Conservation (phyloP, 2,329 filamentous ascomycete genomes). For the Sphaerulina musiva region DNA sequence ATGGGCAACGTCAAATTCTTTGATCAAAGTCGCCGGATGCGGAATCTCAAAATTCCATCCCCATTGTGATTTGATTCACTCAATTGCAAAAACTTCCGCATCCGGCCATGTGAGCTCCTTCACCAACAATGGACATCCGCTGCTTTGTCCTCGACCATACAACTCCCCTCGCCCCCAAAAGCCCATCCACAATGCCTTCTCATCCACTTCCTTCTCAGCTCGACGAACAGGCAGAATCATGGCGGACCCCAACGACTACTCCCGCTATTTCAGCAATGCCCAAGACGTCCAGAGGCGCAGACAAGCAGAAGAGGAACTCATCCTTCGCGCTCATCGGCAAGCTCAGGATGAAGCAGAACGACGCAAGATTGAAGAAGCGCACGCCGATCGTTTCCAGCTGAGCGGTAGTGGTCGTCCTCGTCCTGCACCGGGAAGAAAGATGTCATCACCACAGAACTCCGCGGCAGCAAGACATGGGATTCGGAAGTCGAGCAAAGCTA, state of each 20-base stretch:
- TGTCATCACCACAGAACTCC: not conserved
- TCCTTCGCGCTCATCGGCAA: not conserved
- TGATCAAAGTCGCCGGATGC: not conserved
- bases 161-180: not conserved
- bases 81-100: not conserved
- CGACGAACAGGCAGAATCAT: not conserved
- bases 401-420: not conserved
- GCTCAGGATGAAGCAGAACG: not conserved
- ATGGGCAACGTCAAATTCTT: not conserved
- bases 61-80: not conserved
- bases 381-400: not conserved
- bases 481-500: no score
- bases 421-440: not conserved
- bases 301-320: not conserved
- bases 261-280: not conserved
- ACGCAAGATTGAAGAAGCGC: not conserved
- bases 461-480: not conserved
- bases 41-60: not conserved
- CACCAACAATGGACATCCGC: no score
- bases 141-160: not conserved
- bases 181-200: not conserved
- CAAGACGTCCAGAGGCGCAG: not conserved
- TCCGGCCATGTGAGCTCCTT: not conserved
- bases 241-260: not conserved
- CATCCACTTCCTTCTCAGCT: not conserved